phyloP scores from a whole-genome alignment of 352 stramenopile genomes.

The Globisporangium mamillatum region DNA sequence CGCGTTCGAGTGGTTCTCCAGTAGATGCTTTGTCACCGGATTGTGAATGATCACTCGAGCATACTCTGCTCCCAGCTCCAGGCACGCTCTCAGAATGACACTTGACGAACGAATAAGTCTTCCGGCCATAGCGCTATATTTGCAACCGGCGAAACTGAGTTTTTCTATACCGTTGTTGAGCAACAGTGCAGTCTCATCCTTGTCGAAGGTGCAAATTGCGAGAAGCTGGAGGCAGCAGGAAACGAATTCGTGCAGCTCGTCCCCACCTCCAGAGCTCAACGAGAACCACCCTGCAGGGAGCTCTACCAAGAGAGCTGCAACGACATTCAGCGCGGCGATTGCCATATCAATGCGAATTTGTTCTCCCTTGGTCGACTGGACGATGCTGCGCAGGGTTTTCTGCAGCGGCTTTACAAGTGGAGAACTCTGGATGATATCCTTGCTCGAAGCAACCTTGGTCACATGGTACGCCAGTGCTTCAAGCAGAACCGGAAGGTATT shows the following conservation, averaged over 20 bases:
- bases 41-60: constrained; percentile 22
- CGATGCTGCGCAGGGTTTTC: not conserved
- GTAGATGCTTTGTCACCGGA: constrained; percentile 12
- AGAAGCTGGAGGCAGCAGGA: constrained; percentile 7
- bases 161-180: not conserved
- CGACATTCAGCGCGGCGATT: not conserved
- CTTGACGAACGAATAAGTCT: constrained; percentile 23
- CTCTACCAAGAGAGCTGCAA: not conserved
- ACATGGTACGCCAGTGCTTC: constrained; percentile 25
- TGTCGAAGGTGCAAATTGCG: not conserved
- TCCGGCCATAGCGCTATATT: not conserved
- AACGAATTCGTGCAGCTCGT: not conserved
- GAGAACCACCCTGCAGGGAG: not conserved
- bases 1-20: constrained; percentile 2
- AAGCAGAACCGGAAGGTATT: constrained; percentile 22
- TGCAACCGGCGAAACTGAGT: not conserved
- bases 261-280: not conserved
- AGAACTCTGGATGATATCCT: constrained; percentile 19
- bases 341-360: not conserved
- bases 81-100: constrained; percentile 21
- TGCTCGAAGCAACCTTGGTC: constrained; percentile 15
- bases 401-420: constrained; percentile 15
- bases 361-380: not conserved
- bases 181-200: not conserved
- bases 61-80: constrained; percentile 22